Evolutionary conservation across 306 rosid species (phyloP).

Genomic region (Pterocarpus macrocarpus): DNA sequence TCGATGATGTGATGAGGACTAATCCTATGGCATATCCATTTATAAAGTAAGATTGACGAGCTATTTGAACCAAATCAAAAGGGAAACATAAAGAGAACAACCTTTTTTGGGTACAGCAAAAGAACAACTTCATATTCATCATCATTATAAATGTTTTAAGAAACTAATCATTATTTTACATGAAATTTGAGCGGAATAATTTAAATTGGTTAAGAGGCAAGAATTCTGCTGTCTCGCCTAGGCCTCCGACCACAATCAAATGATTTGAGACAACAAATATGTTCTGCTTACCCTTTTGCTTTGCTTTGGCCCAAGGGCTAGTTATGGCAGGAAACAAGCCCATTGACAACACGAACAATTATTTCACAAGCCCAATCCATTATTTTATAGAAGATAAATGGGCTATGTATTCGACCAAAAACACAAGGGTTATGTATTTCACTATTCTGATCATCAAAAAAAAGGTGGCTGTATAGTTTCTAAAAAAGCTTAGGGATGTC

Average conservation of each 20-base stretch:
- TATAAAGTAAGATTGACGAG: not conserved
- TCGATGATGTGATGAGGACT: not conserved
- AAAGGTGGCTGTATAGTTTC: too few species aligned
- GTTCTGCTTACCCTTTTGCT: not conserved
- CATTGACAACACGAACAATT: not conserved
- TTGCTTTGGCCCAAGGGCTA: not conserved
- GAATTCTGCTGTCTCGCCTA: too few species aligned
- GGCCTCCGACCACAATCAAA: too few species aligned
- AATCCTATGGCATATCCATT: not conserved
- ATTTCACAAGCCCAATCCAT: not conserved
- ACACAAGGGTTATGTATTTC: too few species aligned
- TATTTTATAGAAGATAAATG: not conserved
- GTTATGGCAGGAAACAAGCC: not conserved
- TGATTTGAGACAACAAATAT: too few species aligned
- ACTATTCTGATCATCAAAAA: too few species aligned
- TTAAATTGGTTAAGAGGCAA: not conserved
- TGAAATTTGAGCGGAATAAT: not conserved
- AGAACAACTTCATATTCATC: not conserved
- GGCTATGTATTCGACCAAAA: too few species aligned
- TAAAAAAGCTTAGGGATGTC: too few species aligned
- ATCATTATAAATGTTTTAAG: not conserved
- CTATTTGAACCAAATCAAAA: not conserved
- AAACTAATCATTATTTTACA: not conserved
- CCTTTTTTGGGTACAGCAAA: not conserved
- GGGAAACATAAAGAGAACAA: not conserved